Conservation (phyloP, 345 rosid genomes). For the Eucalyptus cladocalyx region DNA sequence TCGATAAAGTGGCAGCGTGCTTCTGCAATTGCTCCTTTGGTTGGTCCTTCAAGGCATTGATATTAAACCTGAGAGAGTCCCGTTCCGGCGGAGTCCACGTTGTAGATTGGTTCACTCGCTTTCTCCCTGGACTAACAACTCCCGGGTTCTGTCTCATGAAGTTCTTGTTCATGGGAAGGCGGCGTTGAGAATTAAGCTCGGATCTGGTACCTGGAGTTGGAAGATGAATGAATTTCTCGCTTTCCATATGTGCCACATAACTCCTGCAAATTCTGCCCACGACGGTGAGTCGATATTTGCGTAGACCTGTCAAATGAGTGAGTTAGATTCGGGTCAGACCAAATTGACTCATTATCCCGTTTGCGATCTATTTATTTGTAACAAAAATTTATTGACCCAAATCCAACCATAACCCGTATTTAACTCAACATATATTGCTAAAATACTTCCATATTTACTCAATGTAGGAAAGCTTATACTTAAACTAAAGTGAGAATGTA, state of each 20-base stretch:
- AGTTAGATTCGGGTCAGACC: too few relatives aligned
- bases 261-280: neutral
- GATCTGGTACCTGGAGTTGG: neutral
- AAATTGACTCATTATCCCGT: too few relatives aligned
- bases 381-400: too few relatives aligned
- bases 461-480: too few relatives aligned
- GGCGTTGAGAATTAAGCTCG: neutral
- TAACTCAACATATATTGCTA: too few relatives aligned
- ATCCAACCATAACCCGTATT: too few relatives aligned
- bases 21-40: neutral
- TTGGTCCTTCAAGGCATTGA: neutral
- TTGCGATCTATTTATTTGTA: too few relatives aligned
- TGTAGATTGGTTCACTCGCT: neutral
- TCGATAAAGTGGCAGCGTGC: too few relatives aligned
- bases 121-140: neutral
- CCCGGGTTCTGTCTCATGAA: neutral
- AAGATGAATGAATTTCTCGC: neutral
- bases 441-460: too few relatives aligned
- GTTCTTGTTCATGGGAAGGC: neutral
- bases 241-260: neutral
- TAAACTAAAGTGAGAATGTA: too few relatives aligned
- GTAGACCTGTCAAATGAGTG: too few relatives aligned
- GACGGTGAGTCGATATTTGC: neutral
- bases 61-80: neutral
- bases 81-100: neutral